phyloP scores from a whole-genome alignment of 495 filamentous ascomycete genomes.

The Haplographium delicatum region DNA sequence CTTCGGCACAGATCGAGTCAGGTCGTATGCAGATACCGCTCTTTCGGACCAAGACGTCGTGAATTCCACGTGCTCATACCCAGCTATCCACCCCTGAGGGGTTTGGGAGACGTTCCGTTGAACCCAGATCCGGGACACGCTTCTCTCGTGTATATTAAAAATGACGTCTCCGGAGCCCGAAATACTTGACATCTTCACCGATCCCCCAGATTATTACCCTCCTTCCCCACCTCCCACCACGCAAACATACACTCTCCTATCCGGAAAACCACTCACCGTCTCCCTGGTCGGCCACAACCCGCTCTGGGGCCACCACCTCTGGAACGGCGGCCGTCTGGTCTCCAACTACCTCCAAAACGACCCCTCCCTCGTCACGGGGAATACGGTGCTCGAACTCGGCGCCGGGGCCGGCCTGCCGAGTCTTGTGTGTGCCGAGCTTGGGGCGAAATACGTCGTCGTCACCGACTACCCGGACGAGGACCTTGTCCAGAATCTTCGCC shows the following conservation, averaged over 20 bases:
- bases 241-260: constrained; percentile 61
- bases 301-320: constrained; percentile 86
- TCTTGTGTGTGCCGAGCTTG: constrained; percentile 67
- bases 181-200: constrained; percentile 57
- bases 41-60: too few relatives aligned
- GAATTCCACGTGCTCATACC: too few relatives aligned
- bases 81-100: too few relatives aligned
- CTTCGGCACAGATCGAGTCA: too few relatives aligned
- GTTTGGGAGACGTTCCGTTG: too few relatives aligned
- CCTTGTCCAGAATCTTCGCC: constrained; percentile 65
- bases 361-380: constrained; percentile 50
- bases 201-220: constrained; percentile 72
- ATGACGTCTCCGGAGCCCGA: constrained; percentile 8
- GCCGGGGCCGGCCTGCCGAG: constrained; percentile 83
- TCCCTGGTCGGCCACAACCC: constrained; percentile 86
- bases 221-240: constrained; percentile 64
- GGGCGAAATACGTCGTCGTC: constrained; percentile 64
- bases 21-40: too few relatives aligned
- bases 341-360: constrained; percentile 70
- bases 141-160: not conserved
- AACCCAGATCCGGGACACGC: not conserved
- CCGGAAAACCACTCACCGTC: constrained; percentile 60
- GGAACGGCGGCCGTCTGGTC: constrained; percentile 77
- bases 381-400: constrained; percentile 79
- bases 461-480: constrained; percentile 88